Conservation (phyloP, 352 stramenopile species). For the Phytophthora uliginosa region DNA sequence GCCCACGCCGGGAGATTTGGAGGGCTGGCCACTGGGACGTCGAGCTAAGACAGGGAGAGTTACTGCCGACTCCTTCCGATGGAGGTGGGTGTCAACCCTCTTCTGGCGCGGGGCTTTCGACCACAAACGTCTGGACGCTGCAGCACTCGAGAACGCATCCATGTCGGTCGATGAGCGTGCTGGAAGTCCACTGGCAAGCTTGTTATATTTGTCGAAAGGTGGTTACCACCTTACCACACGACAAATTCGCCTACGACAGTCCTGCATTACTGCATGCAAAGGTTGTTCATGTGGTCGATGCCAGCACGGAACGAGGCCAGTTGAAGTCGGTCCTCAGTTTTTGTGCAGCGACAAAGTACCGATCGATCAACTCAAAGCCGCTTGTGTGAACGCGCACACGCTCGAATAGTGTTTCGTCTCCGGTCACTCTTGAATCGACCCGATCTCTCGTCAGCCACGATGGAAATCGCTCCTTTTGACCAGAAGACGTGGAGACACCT, state of each 20-base stretch:
- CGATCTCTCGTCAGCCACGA: background rate
- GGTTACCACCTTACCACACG: constrained; percentile 7
- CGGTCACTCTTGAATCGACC: constrained; percentile 5
- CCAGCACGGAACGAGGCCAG: background rate
- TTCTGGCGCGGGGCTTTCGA: constrained; percentile 23
- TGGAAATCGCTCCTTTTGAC: constrained; percentile 5
- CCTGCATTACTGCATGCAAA: background rate
- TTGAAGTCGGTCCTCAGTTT: constrained; percentile 5
- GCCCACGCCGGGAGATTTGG: background rate
- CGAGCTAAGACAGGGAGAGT: constrained; percentile 26
- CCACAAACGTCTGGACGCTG: constrained; percentile 14
- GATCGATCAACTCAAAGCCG: background rate
- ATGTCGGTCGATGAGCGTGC: constrained; percentile 1
- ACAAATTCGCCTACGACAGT: background rate
- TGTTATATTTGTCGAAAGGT: constrained; percentile 8
- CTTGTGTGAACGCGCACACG: background rate
- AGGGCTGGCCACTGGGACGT: constrained; percentile 7
- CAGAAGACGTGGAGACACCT: background rate
- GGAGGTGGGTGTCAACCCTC: background rate
- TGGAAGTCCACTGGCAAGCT: background rate
- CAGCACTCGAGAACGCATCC: constrained; percentile 14
- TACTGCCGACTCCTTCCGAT: constrained; percentile 14
- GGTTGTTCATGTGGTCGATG: constrained; percentile 1
- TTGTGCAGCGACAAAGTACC: constrained; percentile 1
- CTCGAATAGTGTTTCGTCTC: background rate